Conservation (phyloP, 2,329 filamentous ascomycete species). For the Anisogramma anomala region DNA sequence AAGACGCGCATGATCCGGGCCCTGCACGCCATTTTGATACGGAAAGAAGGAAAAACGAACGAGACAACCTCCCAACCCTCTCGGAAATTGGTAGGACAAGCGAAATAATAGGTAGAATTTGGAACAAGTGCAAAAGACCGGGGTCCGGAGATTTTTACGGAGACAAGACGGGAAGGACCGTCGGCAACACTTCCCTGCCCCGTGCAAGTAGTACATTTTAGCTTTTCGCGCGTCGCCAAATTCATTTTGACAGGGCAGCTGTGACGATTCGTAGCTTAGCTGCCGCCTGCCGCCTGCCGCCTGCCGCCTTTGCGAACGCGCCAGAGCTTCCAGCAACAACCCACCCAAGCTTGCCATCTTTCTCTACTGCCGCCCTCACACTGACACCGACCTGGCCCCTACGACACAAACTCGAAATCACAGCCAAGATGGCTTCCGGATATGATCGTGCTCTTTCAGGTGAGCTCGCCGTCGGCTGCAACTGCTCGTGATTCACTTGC, state of each 20-base stretch:
- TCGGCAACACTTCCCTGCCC: neutral
- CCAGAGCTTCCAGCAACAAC: constrained; percentile 4
- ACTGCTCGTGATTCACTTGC: constrained; percentile 20
- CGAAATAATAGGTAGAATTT: no score
- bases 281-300: constrained; percentile 18
- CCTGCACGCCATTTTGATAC: constrained; percentile 10
- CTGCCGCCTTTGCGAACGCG: constrained; percentile 12
- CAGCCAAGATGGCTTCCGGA: constrained; percentile 63
- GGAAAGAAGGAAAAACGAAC: neutral
- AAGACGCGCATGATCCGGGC: constrained; percentile 10
- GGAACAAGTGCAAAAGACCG: no score
- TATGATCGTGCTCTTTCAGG: constrained; percentile 99
- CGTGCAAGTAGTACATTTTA: neutral
- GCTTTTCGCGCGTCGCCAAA: neutral
- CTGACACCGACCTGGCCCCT: neutral
- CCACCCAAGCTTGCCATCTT: neutral
- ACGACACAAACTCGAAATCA: neutral
- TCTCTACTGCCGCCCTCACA: neutral
- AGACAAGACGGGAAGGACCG: no score
- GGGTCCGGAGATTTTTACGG: no score
- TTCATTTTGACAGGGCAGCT: constrained; percentile 1
- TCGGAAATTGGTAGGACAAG: no score
- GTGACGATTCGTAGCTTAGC: constrained; percentile 15
- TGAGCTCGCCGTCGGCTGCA: constrained; percentile 36
- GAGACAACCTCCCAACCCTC: neutral